These are phyloP conservation scores for Dioscorea cayenensis DNA, from an alignment of 116 monocot species.

Conservation along the genomic window DNA sequence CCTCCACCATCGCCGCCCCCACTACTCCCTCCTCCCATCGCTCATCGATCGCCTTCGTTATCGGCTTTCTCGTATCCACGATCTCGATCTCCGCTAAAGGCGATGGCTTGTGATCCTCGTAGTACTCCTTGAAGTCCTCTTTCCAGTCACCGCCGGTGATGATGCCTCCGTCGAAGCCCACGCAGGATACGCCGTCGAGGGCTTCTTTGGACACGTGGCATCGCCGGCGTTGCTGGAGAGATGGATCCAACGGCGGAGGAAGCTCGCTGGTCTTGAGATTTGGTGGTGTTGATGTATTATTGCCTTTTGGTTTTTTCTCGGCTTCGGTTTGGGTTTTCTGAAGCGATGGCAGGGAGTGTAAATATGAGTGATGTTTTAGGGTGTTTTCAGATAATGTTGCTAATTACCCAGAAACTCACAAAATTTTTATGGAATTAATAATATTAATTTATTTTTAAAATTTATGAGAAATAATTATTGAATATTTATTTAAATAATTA, in stretches of 20 bases:
- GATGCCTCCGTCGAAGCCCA: conserved; percentile 20
- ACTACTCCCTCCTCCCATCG: conserved; percentile 10
- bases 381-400: too few relatives aligned
- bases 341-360: background rate
- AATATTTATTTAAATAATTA: too few relatives aligned
- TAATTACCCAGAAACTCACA: too few relatives aligned
- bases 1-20: background rate
- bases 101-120: conserved; percentile 40
- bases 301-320: background rate
- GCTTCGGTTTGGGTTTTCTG: background rate
- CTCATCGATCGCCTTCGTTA: conserved; percentile 24
- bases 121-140: conserved; percentile 33
- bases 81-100: conserved; percentile 38
- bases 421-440: too few relatives aligned
- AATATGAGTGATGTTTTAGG: background rate
- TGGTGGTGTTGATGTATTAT: background rate
- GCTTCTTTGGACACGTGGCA: background rate
- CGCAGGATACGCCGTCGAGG: conserved; percentile 23
- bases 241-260: background rate
- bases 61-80: conserved; percentile 45
- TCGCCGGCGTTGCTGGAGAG: conserved; percentile 6
- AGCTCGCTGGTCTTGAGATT: background rate
- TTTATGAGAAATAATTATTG: too few relatives aligned
- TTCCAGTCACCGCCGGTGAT: background rate
- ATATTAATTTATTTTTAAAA: too few relatives aligned